A percentile compares a stretch with the other conserved stretches of the same genome.
Evolutionary conservation across 2,329 filamentous ascomycete species (phyloP).

Genomic region (Epichloe sibirici): DNA sequence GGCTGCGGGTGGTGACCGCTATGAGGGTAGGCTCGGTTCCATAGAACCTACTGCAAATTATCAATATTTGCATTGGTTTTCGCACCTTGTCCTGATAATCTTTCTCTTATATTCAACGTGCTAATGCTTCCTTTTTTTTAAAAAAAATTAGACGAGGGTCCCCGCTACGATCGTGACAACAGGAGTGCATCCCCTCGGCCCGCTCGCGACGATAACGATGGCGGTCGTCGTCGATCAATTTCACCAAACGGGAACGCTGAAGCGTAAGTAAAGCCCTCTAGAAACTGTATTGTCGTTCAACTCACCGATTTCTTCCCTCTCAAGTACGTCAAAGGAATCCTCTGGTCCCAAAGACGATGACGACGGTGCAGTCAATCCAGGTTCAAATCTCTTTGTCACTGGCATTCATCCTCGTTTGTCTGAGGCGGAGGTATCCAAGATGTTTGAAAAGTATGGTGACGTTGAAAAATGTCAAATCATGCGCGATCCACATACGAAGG

Average conservation of each 20-base stretch:
- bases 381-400: slow-evolving; percentile 97
- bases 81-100: not conserved
- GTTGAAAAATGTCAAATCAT: slow-evolving; percentile 99
- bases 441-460: slow-evolving; percentile 98
- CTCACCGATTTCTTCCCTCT: not conserved
- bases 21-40: slow-evolving; percentile 38
- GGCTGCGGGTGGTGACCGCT: slow-evolving; percentile 53
- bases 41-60: not conserved
- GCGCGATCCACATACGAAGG: slow-evolving; percentile 95
- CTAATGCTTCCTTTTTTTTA: not conserved
- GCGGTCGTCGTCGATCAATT: slow-evolving; percentile 47
- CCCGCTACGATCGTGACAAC: slow-evolving; percentile 55
- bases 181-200: slow-evolving; percentile 54
- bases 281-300: not conserved
- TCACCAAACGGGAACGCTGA: slow-evolving; percentile 41
- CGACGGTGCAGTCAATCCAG: slow-evolving; percentile 76
- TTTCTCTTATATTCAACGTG: not conserved
- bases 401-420: slow-evolving; percentile 89
- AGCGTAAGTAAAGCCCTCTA: slow-evolving; percentile 11
- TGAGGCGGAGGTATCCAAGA: slow-evolving; percentile 80
- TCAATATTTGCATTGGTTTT: not conserved
- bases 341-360: slow-evolving; percentile 48
- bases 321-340: slow-evolving; percentile 39
- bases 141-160: slow-evolving; percentile 41
- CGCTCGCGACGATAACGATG: slow-evolving; percentile 47